Percentiles rank a stretch among this genome's conserved stretches.
phyloP scores from a whole-genome alignment of 768 basidiomycete genomes.

The Hygrocybe punicea region DNA sequence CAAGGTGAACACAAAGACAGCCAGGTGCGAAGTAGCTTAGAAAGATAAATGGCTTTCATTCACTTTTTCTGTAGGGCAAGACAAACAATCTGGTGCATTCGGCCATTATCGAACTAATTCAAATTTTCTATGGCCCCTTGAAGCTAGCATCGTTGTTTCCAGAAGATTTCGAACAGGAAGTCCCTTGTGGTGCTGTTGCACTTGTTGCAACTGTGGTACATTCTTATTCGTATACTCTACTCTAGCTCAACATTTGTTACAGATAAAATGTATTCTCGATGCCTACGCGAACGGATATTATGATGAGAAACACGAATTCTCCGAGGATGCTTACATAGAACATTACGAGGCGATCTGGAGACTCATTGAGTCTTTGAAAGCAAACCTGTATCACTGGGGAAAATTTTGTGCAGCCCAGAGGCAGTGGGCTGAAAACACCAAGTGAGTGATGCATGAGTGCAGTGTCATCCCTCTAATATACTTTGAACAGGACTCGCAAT shows the following conservation, averaged over 20 bases:
- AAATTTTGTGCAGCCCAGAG: background rate
- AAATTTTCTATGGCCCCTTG: background rate
- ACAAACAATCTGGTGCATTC: background rate
- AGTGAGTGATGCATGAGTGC: background rate
- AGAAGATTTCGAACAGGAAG: conserved; percentile 7
- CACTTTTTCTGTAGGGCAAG: background rate
- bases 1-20: background rate
- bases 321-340: background rate
- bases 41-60: no score
- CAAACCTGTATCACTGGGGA: background rate
- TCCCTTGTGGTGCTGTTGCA: conserved; percentile 9
- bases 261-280: background rate
- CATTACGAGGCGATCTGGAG: background rate
- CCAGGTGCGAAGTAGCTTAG: background rate
- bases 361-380: background rate
- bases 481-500: background rate
- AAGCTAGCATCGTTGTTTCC: conserved; percentile 9
- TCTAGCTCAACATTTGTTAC: background rate
- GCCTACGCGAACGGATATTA: background rate
- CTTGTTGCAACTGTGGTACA: conserved; percentile 12
- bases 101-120: background rate
- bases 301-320: background rate
- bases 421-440: background rate
- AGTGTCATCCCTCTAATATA: background rate
- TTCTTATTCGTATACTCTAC: background rate